Conservation (phyloP, 805 yeast species). For the Yamadazyma ubonensis region DNA sequence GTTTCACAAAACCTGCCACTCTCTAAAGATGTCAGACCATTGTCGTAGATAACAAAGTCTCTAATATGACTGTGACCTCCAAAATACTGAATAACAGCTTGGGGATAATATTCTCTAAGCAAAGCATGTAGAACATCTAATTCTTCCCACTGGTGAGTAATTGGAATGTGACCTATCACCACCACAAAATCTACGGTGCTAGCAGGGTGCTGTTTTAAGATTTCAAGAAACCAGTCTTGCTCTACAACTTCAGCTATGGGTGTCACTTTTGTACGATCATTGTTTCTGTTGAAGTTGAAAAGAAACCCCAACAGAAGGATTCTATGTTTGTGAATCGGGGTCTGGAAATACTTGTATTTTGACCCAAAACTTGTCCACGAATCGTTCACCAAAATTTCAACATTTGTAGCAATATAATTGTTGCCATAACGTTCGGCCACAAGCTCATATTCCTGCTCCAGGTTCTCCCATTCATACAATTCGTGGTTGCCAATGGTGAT, state of each 20-base stretch:
- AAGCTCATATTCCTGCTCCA: conserved; percentile 61
- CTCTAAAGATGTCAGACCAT: conserved; percentile 72
- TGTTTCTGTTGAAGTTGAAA: conserved; percentile 68
- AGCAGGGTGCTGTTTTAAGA: conserved; percentile 29
- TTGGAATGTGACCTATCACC: conserved; percentile 77
- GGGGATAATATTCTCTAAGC: conserved; percentile 60
- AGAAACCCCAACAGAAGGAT: conserved; percentile 75
- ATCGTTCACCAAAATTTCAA: conserved; percentile 50
- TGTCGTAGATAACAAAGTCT: conserved; percentile 73
- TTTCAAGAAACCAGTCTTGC: conserved; percentile 64
- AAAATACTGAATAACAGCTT: conserved; percentile 71
- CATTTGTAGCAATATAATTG: conserved; percentile 70
- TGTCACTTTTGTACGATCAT: conserved; percentile 60
- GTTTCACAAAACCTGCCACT: conserved; percentile 94
- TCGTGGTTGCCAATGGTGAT: conserved; percentile 92
- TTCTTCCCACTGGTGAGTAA: conserved; percentile 53
- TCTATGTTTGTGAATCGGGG: conserved; percentile 50
- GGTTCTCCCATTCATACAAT: conserved; percentile 64
- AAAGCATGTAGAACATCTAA: conserved; percentile 44
- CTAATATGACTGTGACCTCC: conserved; percentile 95
- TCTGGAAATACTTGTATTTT: conserved; percentile 61
- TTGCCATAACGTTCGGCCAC: conserved; percentile 61
- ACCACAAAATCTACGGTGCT: conserved; percentile 61
- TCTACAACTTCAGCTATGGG: conserved; percentile 54
- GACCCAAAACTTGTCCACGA: conserved; percentile 66